Base-by-base conservation (phyloP, 176 grass and related monocot species). In the Elaeis guineensis region DNA sequence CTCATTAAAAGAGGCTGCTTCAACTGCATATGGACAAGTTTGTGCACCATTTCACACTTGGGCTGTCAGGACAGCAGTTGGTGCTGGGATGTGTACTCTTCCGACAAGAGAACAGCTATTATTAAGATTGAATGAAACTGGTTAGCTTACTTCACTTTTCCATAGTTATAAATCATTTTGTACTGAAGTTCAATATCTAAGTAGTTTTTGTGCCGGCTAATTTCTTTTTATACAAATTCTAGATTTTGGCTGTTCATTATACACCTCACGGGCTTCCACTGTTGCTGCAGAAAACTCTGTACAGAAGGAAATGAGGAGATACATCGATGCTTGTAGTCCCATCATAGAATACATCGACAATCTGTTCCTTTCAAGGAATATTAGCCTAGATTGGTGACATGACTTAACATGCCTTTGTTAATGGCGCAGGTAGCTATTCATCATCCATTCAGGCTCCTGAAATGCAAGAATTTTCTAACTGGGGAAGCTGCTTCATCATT, bases 21-120 rank as follows among this genome's bases (percentile, higher is more conserved):
- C 87, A 61, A 85, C 63, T 49, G 93, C 93, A 57, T 98, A 98
- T 51, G 87, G 73, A 20, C 82, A 89, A 82, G 93, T 98, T n/a
- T 98, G 87, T 64, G 87, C 93, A 30, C 93, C 93, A 3, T 98
- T 92, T 32, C 93, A 98, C 67, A 78, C 81, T 69, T 98, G 93
- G 93, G 81, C 87, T 18, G 70, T 98, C 69, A 87, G 93, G 58
- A 92, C 83, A 66, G 87, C 93, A 8, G 93, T 98, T 63, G 81
- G 84, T 16, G 93, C 84, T 51, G 87, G 93, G n/a, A 98, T 98
- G 93, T 98, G 89, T 76, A 71, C 93, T 63, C 80, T 98, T 39
- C 93, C 87, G 57, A 89, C 65, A 52, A 91, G 76, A 71, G 93
- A 98, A 35, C 84, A 98, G 66, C 61, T 98, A 58, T 64, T 98